Conservation (phyloP, 371 early-diverging fungal species). For the Catenaria anguillulae region DNA sequence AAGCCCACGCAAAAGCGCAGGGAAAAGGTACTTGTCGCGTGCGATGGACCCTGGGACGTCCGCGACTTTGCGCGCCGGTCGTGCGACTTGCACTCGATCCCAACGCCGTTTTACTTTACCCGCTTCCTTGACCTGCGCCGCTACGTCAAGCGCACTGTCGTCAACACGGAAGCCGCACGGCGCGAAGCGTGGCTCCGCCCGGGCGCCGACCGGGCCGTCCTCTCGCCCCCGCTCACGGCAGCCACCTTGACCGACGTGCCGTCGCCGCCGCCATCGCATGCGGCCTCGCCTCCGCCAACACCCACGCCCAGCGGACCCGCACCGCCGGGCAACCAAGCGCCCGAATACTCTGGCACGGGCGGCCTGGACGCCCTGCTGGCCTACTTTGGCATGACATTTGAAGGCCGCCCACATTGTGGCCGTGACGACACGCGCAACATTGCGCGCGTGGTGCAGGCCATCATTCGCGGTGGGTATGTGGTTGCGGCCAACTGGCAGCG, state of each 20-base stretch:
- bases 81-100: not conserved
- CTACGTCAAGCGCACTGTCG: not conserved
- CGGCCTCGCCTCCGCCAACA: too few species aligned
- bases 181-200: too few species aligned
- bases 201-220: too few species aligned
- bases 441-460: slow-evolving; percentile 1
- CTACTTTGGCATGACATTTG: not conserved
- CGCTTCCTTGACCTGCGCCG: slow-evolving; percentile 5
- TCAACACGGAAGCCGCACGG: too few species aligned
- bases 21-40: slow-evolving; percentile 5
- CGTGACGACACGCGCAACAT: slow-evolving; percentile 10
- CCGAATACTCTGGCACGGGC: not conserved
- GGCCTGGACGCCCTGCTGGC: not conserved
- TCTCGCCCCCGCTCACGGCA: not conserved
- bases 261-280: too few species aligned
- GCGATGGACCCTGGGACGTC: slow-evolving; percentile 9
- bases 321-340: not conserved
- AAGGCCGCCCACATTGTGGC: slow-evolving; percentile 8
- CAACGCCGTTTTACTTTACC: not conserved
- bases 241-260: not conserved
- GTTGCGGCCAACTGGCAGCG: not conserved
- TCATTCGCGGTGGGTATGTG: not conserved
- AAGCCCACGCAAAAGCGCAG: too few species aligned
- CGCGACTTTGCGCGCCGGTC: slow-evolving; percentile 10
- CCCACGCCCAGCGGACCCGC: too few species aligned